Base-by-base conservation (phyloP, 306 rosid species). In the Adenanthera pavonina region DNA sequence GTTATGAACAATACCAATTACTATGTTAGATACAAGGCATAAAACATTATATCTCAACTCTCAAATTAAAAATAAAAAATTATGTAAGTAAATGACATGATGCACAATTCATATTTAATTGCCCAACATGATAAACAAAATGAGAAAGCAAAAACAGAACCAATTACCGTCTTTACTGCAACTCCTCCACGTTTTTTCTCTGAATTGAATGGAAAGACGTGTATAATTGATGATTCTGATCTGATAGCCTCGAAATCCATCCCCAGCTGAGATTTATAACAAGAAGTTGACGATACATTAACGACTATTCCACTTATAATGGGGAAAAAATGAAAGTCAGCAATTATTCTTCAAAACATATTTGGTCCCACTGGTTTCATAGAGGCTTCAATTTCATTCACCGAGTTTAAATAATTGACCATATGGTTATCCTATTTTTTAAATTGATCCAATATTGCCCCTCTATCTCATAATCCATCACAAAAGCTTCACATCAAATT, bases 121-220 rank as follows among this genome's bases (percentile, higher is more conserved):
- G 14, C 40, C 67, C 80, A 74, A 57, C 6, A 44, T 44, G 62
- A 52, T 41, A 40, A n/a, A 25, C 36, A 54, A 49, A 33, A 43
- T n/a, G 2, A 65, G 20, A 62, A 72, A 34, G 64, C 19, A 56
- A 62, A 14, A 19, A 40, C 8, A 30, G 14, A 15, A 38, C 38
- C 48, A 10, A 78, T 62, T 90, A 92, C 98, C 94, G 30, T 82
- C 85, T 74, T 47, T 48, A 85, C 52, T 14, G 94, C 97, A 70
- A 88, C 90, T 61, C 98, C 98, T 1, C 97, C 98, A 73, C 94
- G 89, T 64, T 94, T 94, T 83, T 91, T 94, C 69, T 89, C 97
- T 0, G 98, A 94, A 84, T 87, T 94, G 89, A 94, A 94, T 9
- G 98, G 98, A 73, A 90, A 94, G 59, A 90, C 97, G 56, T 86